A percentile compares a stretch with the other conserved stretches of the same genome.
Evolutionary conservation across 1,284 basidiomycete genomes (phyloP).

Genomic region (Mycena sp.): DNA sequence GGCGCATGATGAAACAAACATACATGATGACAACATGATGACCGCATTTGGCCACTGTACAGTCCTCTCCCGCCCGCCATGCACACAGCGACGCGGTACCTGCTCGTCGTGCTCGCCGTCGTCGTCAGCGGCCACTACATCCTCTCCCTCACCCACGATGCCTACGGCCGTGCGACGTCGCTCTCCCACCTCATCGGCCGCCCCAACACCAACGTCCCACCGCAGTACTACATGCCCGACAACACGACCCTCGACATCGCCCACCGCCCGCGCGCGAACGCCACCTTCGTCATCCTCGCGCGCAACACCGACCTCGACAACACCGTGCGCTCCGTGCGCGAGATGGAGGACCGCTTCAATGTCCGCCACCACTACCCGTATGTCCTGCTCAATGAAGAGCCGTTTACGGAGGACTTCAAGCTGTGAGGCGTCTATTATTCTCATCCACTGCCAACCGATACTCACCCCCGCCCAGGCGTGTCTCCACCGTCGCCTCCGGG

Average conservation of each 20-base stretch:
- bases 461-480: conserved; percentile 24
- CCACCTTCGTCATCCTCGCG: conserved; percentile 55
- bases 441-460: background rate
- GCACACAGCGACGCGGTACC: conserved; percentile 10
- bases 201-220: conserved; percentile 4
- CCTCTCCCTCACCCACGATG: conserved; percentile 72
- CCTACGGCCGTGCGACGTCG: conserved; percentile 72
- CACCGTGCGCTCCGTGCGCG: conserved; percentile 48
- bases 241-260: conserved; percentile 7
- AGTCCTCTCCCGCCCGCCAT: background rate
- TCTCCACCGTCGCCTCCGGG: conserved; percentile 35
- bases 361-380: conserved; percentile 74
- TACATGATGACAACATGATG: no score
- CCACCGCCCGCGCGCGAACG: conserved; percentile 47
- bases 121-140: conserved; percentile 59
- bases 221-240: conserved; percentile 17
- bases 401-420: conserved; percentile 79
- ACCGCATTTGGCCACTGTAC: no score
- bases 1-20: no score
- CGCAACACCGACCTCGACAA: conserved; percentile 52
- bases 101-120: conserved; percentile 26
- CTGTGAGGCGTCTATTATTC: conserved; percentile 43
- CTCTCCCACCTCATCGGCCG: conserved; percentile 51
- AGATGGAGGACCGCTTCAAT: conserved; percentile 72
- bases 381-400: conserved; percentile 79